phyloP scores from a whole-genome alignment of 2,329 filamentous ascomycete genomes.

The Monilinia laxa region DNA sequence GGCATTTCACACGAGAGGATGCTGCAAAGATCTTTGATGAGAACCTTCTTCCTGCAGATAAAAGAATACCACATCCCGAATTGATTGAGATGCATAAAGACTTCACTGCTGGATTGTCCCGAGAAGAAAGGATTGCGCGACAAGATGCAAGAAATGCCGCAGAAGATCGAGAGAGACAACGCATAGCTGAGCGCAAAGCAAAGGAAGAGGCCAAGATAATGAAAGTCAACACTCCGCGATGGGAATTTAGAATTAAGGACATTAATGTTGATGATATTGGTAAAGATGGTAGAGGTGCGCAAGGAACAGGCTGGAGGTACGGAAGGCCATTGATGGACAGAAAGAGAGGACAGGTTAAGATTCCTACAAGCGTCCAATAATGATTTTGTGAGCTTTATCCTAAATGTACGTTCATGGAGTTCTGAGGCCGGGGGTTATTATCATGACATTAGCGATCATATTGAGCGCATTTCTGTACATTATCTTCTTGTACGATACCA shows the following conservation, averaged over 20 bases:
- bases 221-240: slow-evolving; percentile 50
- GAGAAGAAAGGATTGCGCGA: slow-evolving; percentile 31
- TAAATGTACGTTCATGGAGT: slow-evolving; percentile 23
- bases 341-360: slow-evolving; percentile 64
- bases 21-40: slow-evolving; percentile 64
- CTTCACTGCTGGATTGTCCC: slow-evolving; percentile 43
- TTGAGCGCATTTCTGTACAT: slow-evolving; percentile 11
- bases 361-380: slow-evolving; percentile 57
- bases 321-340: slow-evolving; percentile 63
- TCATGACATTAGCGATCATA: slow-evolving; percentile 22
- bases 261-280: slow-evolving; percentile 58
- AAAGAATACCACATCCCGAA: slow-evolving; percentile 61
- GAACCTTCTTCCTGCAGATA: slow-evolving; percentile 58
- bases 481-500: slow-evolving; percentile 18
- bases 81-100: slow-evolving; percentile 57
- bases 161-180: slow-evolving; percentile 47
- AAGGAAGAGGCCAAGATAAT: slow-evolving; percentile 46
- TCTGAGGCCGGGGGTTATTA: slow-evolving; percentile 7
- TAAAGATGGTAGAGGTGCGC: slow-evolving; percentile 50
- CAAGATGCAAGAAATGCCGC: slow-evolving; percentile 41
- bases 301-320: slow-evolving; percentile 61
- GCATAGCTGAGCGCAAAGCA: slow-evolving; percentile 40
- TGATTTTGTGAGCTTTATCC: slow-evolving; percentile 18
- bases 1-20: slow-evolving; percentile 62
- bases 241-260: slow-evolving; percentile 63